Conservation (phyloP, 805 yeast genomes). For the Zygoascus bituminiphila region DNA sequence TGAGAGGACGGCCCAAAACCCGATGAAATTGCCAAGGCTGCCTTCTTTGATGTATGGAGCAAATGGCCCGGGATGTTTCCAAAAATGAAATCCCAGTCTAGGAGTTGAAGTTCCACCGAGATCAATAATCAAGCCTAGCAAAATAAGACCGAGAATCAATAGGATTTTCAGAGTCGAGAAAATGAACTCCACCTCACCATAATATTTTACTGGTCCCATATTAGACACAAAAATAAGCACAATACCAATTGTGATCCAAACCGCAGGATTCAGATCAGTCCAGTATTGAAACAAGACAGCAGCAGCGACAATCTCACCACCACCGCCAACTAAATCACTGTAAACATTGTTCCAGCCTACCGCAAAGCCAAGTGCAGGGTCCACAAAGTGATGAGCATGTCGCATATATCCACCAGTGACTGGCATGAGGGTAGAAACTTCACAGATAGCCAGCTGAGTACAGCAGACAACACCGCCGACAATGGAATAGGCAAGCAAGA, state of each 20-base stretch:
- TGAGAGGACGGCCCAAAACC: conserved; percentile 55
- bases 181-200: conserved; percentile 44
- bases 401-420: conserved; percentile 59
- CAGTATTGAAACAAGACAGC: conserved; percentile 47
- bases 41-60: conserved; percentile 35
- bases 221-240: conserved; percentile 37
- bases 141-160: conserved; percentile 57
- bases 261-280: conserved; percentile 42
- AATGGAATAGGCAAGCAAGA: conserved; percentile 53
- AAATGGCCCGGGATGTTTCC: conserved; percentile 65
- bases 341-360: conserved; percentile 57
- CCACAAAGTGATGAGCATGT: conserved; percentile 56
- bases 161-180: conserved; percentile 56
- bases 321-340: conserved; percentile 47
- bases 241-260: conserved; percentile 45
- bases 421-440: conserved; percentile 60
- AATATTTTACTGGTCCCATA: conserved; percentile 39
- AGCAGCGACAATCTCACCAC: conserved; percentile 59
- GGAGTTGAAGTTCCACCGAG: conserved; percentile 72
- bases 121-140: conserved; percentile 55
- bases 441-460: conserved; percentile 63
- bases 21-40: conserved; percentile 42
- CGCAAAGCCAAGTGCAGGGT: conserved; percentile 60
- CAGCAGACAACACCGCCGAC: conserved; percentile 66
- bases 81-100: conserved; percentile 62